phyloP scores from a whole-genome alignment of 257 asterid species.

The Primulina huaijiensis region DNA sequence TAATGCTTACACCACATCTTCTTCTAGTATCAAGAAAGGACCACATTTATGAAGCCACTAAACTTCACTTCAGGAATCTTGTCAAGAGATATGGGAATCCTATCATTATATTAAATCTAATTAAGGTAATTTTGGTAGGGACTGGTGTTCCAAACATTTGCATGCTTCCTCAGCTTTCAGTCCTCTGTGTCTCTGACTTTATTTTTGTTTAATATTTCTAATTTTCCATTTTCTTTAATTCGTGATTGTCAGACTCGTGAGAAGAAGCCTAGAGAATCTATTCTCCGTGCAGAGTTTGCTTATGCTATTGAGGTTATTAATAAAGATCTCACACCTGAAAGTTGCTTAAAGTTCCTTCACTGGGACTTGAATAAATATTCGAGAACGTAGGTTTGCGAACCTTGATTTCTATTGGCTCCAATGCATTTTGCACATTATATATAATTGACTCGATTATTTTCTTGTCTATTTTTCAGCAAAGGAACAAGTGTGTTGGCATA shows the following conservation, averaged over 20 bases:
- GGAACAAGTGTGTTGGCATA: constrained; percentile 59
- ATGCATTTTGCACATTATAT: not conserved
- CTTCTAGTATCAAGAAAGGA: constrained; percentile 81
- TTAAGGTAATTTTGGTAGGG: constrained; percentile 54
- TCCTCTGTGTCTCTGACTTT: not conserved
- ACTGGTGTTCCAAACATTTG: constrained; percentile 12
- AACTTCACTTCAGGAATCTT: constrained; percentile 85
- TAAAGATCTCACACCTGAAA: constrained; percentile 55
- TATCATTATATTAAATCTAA: constrained; percentile 75
- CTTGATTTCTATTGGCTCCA: constrained; percentile 10
- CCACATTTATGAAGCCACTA: constrained; percentile 70
- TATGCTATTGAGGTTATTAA: constrained; percentile 77
- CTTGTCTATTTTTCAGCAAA: constrained; percentile 44
- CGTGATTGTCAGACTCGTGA: constrained; percentile 59
- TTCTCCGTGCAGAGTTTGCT: constrained; percentile 76
- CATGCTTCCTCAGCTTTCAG: constrained; percentile 18
- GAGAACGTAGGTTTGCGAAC: constrained; percentile 44
- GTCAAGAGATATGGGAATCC: constrained; percentile 94
- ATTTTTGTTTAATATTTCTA: not conserved
- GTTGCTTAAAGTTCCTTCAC: constrained; percentile 84
- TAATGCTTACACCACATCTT: constrained; percentile 25
- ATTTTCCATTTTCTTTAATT: constrained; percentile 13
- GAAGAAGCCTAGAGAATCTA: constrained; percentile 93
- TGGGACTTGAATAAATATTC: constrained; percentile 89
- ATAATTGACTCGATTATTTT: constrained; percentile 5